Evolutionary conservation across 2,329 filamentous ascomycete genomes (phyloP).

Genomic region (Fusarium acutatum): DNA sequence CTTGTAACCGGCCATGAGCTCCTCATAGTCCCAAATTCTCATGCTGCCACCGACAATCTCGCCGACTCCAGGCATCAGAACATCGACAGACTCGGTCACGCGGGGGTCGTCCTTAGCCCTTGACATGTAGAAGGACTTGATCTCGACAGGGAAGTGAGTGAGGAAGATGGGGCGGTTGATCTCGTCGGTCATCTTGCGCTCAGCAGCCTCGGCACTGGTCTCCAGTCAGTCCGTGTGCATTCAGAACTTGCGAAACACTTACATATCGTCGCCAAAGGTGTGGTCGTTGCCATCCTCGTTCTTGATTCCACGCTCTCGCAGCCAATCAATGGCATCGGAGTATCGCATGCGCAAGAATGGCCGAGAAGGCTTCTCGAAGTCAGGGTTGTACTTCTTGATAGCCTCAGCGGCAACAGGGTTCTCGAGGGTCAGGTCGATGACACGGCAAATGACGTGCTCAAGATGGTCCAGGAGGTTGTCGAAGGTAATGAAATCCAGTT

Average conservation of each 20-base stretch:
- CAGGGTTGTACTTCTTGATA: slow-evolving; percentile 89
- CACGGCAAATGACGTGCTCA: slow-evolving; percentile 85
- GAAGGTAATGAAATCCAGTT: slow-evolving; percentile 96
- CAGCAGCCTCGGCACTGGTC: slow-evolving; percentile 81
- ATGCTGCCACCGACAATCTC: slow-evolving; percentile 97
- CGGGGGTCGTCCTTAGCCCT: slow-evolving; percentile 80
- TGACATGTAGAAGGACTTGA: slow-evolving; percentile 99
- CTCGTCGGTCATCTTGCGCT: slow-evolving; percentile 95
- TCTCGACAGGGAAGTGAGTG: slow-evolving; percentile 95
- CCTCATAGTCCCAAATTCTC: slow-evolving; percentile 92
- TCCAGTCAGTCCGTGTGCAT: background rate
- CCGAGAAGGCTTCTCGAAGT: slow-evolving; percentile 80
- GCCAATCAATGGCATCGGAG: slow-evolving; percentile 92
- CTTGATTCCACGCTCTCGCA: slow-evolving; percentile 85
- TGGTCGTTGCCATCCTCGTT: slow-evolving; percentile 95
- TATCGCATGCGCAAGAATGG: slow-evolving; percentile 98
- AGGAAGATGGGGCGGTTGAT: slow-evolving; percentile 96
- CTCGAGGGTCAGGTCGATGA: slow-evolving; percentile 79
- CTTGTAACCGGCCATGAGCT: slow-evolving; percentile 88
- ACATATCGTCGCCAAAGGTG: slow-evolving; percentile 92
- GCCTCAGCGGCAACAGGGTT: slow-evolving; percentile 77
- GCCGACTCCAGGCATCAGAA: slow-evolving; percentile 88
- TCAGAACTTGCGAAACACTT: background rate
- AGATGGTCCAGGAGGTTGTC: slow-evolving; percentile 87
- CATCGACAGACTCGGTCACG: slow-evolving; percentile 92